A percentile compares a stretch with the other conserved stretches of the same genome.
Evolutionary conservation across 2,329 filamentous ascomycete species (phyloP).

Genomic region (Cucurbitaria berberidis): DNA sequence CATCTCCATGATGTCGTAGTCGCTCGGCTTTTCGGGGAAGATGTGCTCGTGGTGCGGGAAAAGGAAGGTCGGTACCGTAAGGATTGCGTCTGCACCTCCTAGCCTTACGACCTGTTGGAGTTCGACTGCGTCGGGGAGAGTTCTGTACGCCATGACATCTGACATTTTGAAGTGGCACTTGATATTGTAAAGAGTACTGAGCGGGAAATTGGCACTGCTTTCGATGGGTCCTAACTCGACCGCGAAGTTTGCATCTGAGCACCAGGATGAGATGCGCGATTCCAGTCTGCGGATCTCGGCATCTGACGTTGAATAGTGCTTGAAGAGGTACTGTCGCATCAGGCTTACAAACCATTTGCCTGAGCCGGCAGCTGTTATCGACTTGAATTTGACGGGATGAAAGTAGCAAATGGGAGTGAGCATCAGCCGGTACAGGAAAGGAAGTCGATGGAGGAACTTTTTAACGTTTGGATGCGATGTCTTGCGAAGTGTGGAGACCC

Average conservation of each 20-base stretch:
- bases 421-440: slow-evolving; percentile 57
- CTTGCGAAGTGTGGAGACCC: slow-evolving; percentile 57
- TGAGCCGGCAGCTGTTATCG: slow-evolving; percentile 58
- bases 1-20: slow-evolving; percentile 39
- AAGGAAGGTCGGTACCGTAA: slow-evolving; percentile 57
- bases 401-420: slow-evolving; percentile 60
- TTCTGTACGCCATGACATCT: slow-evolving; percentile 59
- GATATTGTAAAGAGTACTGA: slow-evolving; percentile 58
- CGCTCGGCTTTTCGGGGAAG: slow-evolving; percentile 51
- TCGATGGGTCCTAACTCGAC: slow-evolving; percentile 55
- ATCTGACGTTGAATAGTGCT: slow-evolving; percentile 53
- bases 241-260: slow-evolving; percentile 61
- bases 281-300: slow-evolving; percentile 55
- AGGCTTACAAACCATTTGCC: slow-evolving; percentile 58
- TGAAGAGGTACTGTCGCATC: slow-evolving; percentile 58
- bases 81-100: slow-evolving; percentile 58
- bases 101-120: slow-evolving; percentile 58
- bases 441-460: slow-evolving; percentile 57
- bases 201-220: slow-evolving; percentile 56
- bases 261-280: slow-evolving; percentile 56
- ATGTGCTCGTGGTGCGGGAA: slow-evolving; percentile 63
- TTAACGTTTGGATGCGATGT: slow-evolving; percentile 50
- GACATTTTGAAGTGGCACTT: slow-evolving; percentile 52
- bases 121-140: slow-evolving; percentile 50
- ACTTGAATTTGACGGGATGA: slow-evolving; percentile 58